phyloP scores from a whole-genome alignment of 495 filamentous ascomycete genomes.

The Penicillium flavigenum region DNA sequence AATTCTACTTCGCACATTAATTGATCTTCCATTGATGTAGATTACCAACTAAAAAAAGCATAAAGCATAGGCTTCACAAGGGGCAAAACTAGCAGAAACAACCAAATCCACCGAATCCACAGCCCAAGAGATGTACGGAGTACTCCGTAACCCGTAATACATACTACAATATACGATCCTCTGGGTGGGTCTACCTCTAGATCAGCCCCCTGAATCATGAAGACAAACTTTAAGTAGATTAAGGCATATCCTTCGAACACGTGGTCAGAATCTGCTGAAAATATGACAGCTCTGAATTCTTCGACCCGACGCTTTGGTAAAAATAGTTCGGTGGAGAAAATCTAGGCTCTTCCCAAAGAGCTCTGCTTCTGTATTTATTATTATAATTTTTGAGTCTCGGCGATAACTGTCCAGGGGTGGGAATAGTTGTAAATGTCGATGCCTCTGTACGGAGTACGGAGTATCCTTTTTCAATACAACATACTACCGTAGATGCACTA shows the following conservation, averaged over 20 bases:
- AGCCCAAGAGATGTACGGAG: background rate
- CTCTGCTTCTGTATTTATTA: background rate
- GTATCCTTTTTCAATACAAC: no score
- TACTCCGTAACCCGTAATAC: no score
- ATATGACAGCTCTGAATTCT: constrained; percentile 14
- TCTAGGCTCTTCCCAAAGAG: background rate
- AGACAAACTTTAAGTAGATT: constrained; percentile 14
- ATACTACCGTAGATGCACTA: background rate
- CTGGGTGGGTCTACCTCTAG: constrained; percentile 6
- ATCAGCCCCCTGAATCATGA: background rate
- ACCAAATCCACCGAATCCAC: constrained; percentile 2
- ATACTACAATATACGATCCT: background rate
- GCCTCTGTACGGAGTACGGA: background rate
- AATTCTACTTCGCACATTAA: background rate
- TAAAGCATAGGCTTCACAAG: background rate
- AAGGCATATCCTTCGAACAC: constrained; percentile 15
- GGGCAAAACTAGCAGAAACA: background rate
- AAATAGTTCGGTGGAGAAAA: constrained; percentile 2
- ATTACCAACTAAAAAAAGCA: background rate
- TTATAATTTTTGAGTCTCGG: background rate
- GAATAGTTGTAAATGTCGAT: background rate
- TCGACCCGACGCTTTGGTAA: constrained; percentile 13
- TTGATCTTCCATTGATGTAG: background rate
- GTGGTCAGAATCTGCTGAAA: constrained; percentile 4
- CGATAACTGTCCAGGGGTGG: background rate